These are phyloP conservation scores for Calycina marina DNA, from an alignment of 2,329 filamentous ascomycete genomes.

Conservation along the genomic window DNA sequence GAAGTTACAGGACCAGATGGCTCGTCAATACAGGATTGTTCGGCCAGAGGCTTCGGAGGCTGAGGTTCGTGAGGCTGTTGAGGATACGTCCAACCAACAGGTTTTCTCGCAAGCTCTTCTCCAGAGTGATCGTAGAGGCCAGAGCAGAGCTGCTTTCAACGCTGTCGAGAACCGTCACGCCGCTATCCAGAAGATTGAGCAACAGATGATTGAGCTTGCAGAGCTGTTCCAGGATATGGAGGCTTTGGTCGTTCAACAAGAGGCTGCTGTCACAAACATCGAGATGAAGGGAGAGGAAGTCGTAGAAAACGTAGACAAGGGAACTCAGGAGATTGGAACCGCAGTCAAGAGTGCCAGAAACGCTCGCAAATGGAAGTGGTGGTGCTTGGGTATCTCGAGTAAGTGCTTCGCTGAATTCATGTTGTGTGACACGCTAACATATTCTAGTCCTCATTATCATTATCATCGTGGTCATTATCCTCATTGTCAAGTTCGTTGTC, in stretches of 20 bases:
- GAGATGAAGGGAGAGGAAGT: conserved; percentile 80
- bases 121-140: conserved; percentile 65
- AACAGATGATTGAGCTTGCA: conserved; percentile 73
- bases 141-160: conserved; percentile 63
- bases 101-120: conserved; percentile 82
- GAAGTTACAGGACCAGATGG: conserved; percentile 69
- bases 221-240: conserved; percentile 87
- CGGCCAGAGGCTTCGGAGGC: conserved; percentile 64
- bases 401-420: conserved; percentile 6
- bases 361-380: conserved; percentile 77
- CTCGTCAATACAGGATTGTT: conserved; percentile 81
- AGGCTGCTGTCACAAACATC: conserved; percentile 64
- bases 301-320: conserved; percentile 69
- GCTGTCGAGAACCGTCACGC: conserved; percentile 74
- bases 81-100: conserved; percentile 54
- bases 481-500: conserved; percentile 32
- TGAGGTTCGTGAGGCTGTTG: conserved; percentile 65
- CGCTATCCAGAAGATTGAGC: conserved; percentile 83
- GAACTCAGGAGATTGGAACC: conserved; percentile 67
- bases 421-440: conserved; percentile 8
- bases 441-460: conserved; percentile 35
- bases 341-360: conserved; percentile 65
- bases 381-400: conserved; percentile 66
- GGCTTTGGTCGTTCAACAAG: conserved; percentile 72
- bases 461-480: conserved; percentile 32